Evolutionary conservation across 352 stramenopile genomes (phyloP), one percentile per base, ranked within the genome.

Genomic region (Globisporangium orthogonon): DNA sequence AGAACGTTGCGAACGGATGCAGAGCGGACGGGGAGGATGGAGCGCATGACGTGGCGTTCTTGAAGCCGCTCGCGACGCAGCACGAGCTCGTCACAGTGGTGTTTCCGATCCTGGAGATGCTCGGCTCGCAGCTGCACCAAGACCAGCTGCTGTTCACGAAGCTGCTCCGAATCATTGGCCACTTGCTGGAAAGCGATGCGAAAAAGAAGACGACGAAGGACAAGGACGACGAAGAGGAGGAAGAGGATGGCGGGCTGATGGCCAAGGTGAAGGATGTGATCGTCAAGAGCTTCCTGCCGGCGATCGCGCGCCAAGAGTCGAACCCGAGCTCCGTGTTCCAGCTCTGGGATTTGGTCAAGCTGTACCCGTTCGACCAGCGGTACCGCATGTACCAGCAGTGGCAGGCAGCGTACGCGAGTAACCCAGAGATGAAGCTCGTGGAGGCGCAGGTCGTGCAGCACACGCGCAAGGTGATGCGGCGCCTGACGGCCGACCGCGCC

Each of bases 361-460:
- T 62, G 17, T 82, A 85, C 35, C 74, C 81, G 39, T 93, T 85
- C 52, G 78, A 91, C 41, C 74, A 91, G 55, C 79, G 85, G 9
- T 95, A 95, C 54, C 68, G 76, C 17, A 65, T 95, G 54, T 95
- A 95, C 55, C 71, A 91, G 45, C 67, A 86, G 23, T 95, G 85
- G 85, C 73, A 90, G 30, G 69, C 71, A 2, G 64, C 76, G 31
- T 93, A 93, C 55, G 52, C 67, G 4, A 78, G 66, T 33, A 78
- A 63, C 43, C 72, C 82, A 2, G 68, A 80, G 29, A 66, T 95
- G 60, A 77, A 83, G 31, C 59, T 95, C 1, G 73, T 86, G 7
- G 76, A 92, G 52, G 85, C 83, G 2, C 55, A 88, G 48, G 83
- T 78, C 33, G 69, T 92, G 33, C 77, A 93, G 41, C 68, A 63